Conservation (phyloP, 148 eudicot species). For the Dysphania ambrosioides region DNA sequence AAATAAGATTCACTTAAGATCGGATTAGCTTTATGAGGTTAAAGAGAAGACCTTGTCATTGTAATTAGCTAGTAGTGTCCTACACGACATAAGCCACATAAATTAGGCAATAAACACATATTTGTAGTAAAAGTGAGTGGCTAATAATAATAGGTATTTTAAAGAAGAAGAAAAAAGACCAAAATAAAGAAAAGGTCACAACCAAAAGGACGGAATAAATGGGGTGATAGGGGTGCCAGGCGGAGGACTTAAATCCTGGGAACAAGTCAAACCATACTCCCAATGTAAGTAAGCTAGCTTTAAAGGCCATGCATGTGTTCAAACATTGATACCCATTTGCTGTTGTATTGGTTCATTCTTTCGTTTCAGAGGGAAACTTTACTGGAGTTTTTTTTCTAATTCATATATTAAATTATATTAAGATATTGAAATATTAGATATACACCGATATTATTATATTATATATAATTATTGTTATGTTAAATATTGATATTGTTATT, state of each 20-base stretch:
- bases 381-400: too few species aligned
- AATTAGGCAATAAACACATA: too few species aligned
- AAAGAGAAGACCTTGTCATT: background rate
- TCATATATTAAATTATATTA: too few species aligned
- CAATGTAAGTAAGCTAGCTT: conserved; percentile 18
- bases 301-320: conserved; percentile 25
- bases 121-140: conserved; percentile 13
- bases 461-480: too few species aligned
- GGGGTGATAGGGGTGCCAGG: conserved; percentile 28
- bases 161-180: background rate
- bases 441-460: too few species aligned
- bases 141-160: background rate
- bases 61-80: background rate
- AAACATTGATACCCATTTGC: conserved; percentile 27
- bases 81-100: background rate
- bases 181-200: too few species aligned
- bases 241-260: conserved; percentile 26
- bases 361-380: too few species aligned
- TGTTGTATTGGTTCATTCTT: conserved; percentile 27
- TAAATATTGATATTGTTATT: too few species aligned
- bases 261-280: conserved; percentile 31
- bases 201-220: conserved; percentile 18
- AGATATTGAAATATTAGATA: too few species aligned
- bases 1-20: too few species aligned
- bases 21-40: too few species aligned